Evolutionary conservation across 768 basidiomycete species (phyloP), one percentile per base, ranked within the genome.

Genomic region (Suillus brevipes): DNA sequence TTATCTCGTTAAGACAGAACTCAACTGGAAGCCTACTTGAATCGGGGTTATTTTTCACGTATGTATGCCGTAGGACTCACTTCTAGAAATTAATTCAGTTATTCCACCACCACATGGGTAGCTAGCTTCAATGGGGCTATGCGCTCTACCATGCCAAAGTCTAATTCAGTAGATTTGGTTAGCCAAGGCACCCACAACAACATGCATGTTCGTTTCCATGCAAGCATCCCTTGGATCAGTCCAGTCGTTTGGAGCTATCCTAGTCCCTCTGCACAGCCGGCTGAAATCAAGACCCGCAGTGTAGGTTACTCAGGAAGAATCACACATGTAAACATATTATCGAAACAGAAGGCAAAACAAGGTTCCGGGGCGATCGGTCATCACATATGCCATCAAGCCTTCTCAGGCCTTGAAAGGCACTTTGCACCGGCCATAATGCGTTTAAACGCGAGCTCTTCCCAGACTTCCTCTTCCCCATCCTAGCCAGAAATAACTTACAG

Each of bases 301-400:
- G 34, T 31, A 61, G 49, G 18, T 52, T 56, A 67, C 61, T 23
- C 64, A 40, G 52, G 20, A 59, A 16, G 64, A 65, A 63, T 57
- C 43, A 20, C 42, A 53, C 47, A 58, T 60, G 14, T 63, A 45
- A 36, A 45, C 59, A 53, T 36, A 58, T 56, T 57, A 40, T 49
- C 37, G 28, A 61, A 45, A 23, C 56, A 52, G 43, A 47, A 68
- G 34, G 47, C 53, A 57, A 65, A 73, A 69, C 72, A 75, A 75
- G 74, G 72, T 73, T 73, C 72, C 74, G 72, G 62, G 60, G 52
- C 50, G 16, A 58, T 66, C 72, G 72, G 70, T 73, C 63, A 60
- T 49, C 64, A n/a, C n/a, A n/a, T n/a, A 42, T 59, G 40, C 58
- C 61, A 64, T 61, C 42, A 61, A 62, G 38, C 43, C 72, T 72